phyloP scores from a whole-genome alignment of 2,329 filamentous ascomycete genomes.

The Xylaria sp. region DNA sequence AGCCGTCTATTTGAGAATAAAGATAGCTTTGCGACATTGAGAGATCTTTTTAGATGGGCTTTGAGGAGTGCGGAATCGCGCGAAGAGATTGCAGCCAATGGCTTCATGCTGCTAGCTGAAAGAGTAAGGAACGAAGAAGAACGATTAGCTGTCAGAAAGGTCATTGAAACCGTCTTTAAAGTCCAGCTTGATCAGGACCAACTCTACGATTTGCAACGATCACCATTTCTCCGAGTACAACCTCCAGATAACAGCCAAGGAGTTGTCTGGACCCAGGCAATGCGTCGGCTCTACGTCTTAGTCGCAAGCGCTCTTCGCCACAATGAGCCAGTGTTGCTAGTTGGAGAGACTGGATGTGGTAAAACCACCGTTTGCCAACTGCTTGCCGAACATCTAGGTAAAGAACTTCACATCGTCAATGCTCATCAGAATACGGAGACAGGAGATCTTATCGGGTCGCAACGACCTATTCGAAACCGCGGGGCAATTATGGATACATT shows the following conservation, averaged over 20 bases:
- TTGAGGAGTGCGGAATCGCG: slow-evolving; percentile 84
- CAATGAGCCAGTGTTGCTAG: slow-evolving; percentile 91
- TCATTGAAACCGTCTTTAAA: slow-evolving; percentile 92
- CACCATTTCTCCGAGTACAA: slow-evolving; percentile 65
- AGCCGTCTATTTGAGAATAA: slow-evolving; percentile 95
- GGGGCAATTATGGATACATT: slow-evolving; percentile 76
- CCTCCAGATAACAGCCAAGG: slow-evolving; percentile 64
- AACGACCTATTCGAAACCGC: slow-evolving; percentile 89
- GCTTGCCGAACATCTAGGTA: slow-evolving; percentile 81
- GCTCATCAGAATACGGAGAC: slow-evolving; percentile 99
- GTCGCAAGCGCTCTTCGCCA: slow-evolving; percentile 88
- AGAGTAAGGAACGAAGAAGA: slow-evolving; percentile 93
- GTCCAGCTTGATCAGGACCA: slow-evolving; percentile 79
- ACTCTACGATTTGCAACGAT: slow-evolving; percentile 74
- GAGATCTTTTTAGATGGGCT: slow-evolving; percentile 97
- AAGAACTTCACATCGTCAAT: slow-evolving; percentile 88
- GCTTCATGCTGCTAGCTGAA: slow-evolving; percentile 96
- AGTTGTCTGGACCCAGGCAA: slow-evolving; percentile 94
- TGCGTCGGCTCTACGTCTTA: slow-evolving; percentile 90
- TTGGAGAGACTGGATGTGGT: slow-evolving; percentile 96
- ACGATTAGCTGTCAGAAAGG: slow-evolving; percentile 81
- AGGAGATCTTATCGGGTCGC: slow-evolving; percentile 94
- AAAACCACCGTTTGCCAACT: slow-evolving; percentile 98
- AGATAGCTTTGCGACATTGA: slow-evolving; percentile 93
- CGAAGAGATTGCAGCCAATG: slow-evolving; percentile 89